Evolutionary conservation across 139 green algal genomes (phyloP).

Genomic region (Coccomyxa sp.): DNA sequence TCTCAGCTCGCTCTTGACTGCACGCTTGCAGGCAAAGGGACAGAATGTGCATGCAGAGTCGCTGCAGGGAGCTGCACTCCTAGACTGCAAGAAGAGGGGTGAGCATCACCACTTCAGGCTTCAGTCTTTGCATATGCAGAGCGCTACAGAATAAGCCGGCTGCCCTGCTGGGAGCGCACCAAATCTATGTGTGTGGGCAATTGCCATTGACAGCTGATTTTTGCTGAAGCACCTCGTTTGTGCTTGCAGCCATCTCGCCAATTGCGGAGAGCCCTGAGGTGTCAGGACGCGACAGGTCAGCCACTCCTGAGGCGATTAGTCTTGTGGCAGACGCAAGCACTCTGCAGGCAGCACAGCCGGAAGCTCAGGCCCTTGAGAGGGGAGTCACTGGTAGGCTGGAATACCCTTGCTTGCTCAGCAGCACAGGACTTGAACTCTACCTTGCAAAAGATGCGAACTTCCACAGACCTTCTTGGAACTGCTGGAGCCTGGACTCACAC

Average conservation of each 20-base stretch:
- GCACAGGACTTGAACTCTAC: no score
- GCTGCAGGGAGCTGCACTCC: not conserved
- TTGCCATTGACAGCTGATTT: not conserved
- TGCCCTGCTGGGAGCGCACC: not conserved
- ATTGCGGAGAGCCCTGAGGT: constrained; percentile 15
- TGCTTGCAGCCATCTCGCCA: constrained; percentile 3
- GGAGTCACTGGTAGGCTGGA: not conserved
- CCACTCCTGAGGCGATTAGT: not conserved
- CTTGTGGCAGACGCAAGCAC: no score
- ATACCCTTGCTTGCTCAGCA: no score
- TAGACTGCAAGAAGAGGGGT: not conserved
- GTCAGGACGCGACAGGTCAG: not conserved
- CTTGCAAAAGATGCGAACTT: no score
- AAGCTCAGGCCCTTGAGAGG: no score
- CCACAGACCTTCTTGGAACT: no score
- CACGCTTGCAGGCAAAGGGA: no score
- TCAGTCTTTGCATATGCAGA: not conserved
- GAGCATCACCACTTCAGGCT: not conserved
- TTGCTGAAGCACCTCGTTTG: not conserved
- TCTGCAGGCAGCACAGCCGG: not conserved
- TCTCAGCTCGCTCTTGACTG: no score
- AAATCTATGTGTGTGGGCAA: not conserved
- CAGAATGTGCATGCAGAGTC: no score
- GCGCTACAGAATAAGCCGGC: not conserved
- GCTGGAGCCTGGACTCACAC: not conserved